Evolutionary conservation across 2,329 filamentous ascomycete genomes (phyloP).

Genomic region (Cylindrodendrum hubeiense): DNA sequence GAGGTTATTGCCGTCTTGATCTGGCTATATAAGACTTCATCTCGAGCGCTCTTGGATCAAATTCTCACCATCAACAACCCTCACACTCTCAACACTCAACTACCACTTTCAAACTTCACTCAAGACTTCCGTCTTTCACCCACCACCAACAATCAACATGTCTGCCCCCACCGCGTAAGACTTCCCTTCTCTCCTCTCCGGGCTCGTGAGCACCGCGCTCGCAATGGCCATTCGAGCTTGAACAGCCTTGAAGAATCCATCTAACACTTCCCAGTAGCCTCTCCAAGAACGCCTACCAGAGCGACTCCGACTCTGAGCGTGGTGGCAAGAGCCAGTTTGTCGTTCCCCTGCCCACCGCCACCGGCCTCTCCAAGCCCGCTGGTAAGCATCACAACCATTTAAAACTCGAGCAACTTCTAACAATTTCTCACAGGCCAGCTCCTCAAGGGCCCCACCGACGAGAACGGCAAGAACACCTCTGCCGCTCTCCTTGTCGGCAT

Average conservation of each 20-base stretch:
- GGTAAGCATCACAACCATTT: constrained; percentile 34
- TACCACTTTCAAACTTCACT: constrained; percentile 32
- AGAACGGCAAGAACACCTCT: constrained; percentile 68
- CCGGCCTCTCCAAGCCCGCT: constrained; percentile 51
- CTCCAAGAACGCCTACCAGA: constrained; percentile 42
- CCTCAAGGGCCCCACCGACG: constrained; percentile 68
- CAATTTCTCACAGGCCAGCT: constrained; percentile 58
- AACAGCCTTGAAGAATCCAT: background rate
- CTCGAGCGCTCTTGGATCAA: constrained; percentile 17
- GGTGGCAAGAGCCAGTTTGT: constrained; percentile 42
- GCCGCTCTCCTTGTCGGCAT: constrained; percentile 71
- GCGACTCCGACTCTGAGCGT: constrained; percentile 44
- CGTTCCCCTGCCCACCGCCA: constrained; percentile 47
- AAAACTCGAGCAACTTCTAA: constrained; percentile 8
- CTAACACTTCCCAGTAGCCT: constrained; percentile 36
- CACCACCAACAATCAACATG: constrained; percentile 37
- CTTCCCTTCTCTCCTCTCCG: background rate
- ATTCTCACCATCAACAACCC: constrained; percentile 35
- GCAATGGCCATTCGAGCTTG: constrained; percentile 15
- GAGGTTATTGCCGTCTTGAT: constrained; percentile 9
- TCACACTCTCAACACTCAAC: constrained; percentile 40
- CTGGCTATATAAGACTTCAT: constrained; percentile 43
- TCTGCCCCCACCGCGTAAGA: constrained; percentile 45
- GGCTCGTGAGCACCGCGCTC: background rate
- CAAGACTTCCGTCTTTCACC: constrained; percentile 27